These are phyloP conservation scores for Phylloporus rhodoxanthus DNA, from an alignment of 768 basidiomycete genomes.

Conservation along the genomic window DNA sequence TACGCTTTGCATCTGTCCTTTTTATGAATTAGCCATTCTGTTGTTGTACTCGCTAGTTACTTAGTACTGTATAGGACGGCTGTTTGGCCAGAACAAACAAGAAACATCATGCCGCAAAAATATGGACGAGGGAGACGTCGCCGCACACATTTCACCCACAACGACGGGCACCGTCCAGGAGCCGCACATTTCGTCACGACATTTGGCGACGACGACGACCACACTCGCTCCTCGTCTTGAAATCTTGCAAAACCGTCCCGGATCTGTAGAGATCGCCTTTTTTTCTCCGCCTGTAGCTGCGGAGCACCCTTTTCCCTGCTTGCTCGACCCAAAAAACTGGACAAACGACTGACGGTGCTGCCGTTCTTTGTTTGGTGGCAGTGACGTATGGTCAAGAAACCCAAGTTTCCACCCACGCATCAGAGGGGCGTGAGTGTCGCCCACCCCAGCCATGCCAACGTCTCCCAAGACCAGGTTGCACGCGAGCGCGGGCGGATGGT, in stretches of 20 bases:
- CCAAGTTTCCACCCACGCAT: conserved; percentile 5
- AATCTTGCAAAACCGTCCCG: conserved; percentile 57
- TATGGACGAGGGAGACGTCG: conserved; percentile 20
- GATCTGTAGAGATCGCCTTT: conserved; percentile 58
- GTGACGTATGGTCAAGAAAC: conserved; percentile 24
- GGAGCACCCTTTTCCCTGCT: conserved; percentile 1
- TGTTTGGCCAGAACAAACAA: conserved; percentile 32
- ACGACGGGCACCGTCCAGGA: conserved; percentile 17
- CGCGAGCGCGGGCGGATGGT: conserved; percentile 44
- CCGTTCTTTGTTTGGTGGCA: background rate
- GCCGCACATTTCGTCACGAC: background rate
- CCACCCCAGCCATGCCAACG: conserved; percentile 1
- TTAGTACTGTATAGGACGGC: conserved; percentile 9
- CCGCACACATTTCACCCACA: conserved; percentile 23
- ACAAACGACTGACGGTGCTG: background rate
- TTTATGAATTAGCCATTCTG: background rate
- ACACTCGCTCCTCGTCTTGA: conserved; percentile 37
- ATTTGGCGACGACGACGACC: background rate
- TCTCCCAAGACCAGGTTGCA: conserved; percentile 22
- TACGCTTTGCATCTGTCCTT: conserved; percentile 4
- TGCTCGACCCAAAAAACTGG: background rate
- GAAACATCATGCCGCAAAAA: conserved; percentile 35
- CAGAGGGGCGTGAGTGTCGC: background rate
- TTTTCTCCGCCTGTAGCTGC: conserved; percentile 3
- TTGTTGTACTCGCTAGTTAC: conserved; percentile 4